A percentile compares a stretch with the other conserved stretches of the same genome.
phyloP scores from a whole-genome alignment of 2,329 filamentous ascomycete species.

The Aphanocladium album region DNA sequence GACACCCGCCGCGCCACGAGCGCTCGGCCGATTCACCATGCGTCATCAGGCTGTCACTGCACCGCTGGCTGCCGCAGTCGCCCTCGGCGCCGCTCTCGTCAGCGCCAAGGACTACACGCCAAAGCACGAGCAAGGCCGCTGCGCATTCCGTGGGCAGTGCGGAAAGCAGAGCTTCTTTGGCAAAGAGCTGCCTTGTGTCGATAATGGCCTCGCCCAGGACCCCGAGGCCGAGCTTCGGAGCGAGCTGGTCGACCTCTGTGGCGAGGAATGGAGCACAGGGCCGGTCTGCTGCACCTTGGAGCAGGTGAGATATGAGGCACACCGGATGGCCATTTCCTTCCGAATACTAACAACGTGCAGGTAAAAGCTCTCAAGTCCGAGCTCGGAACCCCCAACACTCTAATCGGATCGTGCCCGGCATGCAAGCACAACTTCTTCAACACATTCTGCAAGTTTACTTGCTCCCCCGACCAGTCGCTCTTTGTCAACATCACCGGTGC shows the following conservation, averaged over 20 bases:
- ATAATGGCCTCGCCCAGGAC: conserved; percentile 76
- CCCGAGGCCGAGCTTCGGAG: conserved; percentile 68
- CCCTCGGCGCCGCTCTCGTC: conserved; percentile 25
- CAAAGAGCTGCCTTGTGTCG: conserved; percentile 82
- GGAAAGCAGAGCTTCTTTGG: conserved; percentile 89
- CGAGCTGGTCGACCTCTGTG: conserved; percentile 80
- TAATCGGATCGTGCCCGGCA: conserved; percentile 90
- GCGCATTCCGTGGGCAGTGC: conserved; percentile 86
- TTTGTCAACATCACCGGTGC: conserved; percentile 89
- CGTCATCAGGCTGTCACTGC: conserved; percentile 25
- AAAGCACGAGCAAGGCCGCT: conserved; percentile 81
- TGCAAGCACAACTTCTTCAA: conserved; percentile 99
- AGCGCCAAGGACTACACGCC: conserved; percentile 37
- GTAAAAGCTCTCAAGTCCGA: conserved; percentile 77
- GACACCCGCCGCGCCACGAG: conserved; percentile 2
- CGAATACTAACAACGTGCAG: conserved; percentile 34
- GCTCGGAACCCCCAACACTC: conserved; percentile 77
- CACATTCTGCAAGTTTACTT: conserved; percentile 96
- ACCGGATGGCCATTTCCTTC: background rate
- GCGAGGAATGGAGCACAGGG: conserved; percentile 76
- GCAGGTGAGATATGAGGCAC: conserved; percentile 51
- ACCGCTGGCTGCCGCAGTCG: conserved; percentile 27
- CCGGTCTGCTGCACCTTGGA: conserved; percentile 79
- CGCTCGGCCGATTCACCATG: conserved; percentile 21
- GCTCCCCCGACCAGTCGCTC: conserved; percentile 91